These are phyloP conservation scores for Rhizophora mangle DNA, from an alignment of 345 rosid species.

Conservation along the genomic window DNA sequence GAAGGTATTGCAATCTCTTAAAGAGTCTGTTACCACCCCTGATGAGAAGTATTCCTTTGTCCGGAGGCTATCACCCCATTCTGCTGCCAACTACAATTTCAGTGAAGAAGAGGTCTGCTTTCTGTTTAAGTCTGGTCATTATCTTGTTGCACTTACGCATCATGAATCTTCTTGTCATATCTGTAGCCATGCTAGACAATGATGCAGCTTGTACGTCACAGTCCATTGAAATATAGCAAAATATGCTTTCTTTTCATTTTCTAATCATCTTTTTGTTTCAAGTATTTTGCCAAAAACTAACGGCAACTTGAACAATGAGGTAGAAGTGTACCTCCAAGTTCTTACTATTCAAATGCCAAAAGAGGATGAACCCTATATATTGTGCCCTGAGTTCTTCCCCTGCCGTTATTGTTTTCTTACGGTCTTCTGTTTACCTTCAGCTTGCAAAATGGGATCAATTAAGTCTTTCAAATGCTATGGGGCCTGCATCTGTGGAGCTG, in stretches of 20 bases:
- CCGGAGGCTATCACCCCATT: conserved; percentile 61
- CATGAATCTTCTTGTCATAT: neutral
- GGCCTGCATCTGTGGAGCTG: conserved; percentile 87
- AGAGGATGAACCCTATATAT: too few relatives aligned
- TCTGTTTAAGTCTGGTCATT: conserved; percentile 7
- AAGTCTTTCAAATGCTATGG: conserved; percentile 79
- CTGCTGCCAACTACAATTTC: conserved; percentile 68
- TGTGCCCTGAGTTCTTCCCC: neutral
- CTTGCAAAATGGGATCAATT: conserved; percentile 79
- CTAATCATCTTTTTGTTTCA: too few relatives aligned
- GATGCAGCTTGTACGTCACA: too few relatives aligned
- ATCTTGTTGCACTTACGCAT: neutral
- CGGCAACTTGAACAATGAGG: too few relatives aligned
- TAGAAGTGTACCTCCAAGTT: too few relatives aligned
- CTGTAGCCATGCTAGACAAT: neutral
- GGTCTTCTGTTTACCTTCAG: conserved; percentile 33
- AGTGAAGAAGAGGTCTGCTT: conserved; percentile 70
- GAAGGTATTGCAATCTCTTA: conserved; percentile 83
- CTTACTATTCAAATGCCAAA: too few relatives aligned
- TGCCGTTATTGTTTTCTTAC: neutral
- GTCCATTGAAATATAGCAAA: too few relatives aligned
- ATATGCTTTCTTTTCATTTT: too few relatives aligned
- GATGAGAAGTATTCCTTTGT: conserved; percentile 82
- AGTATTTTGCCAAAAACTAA: too few relatives aligned
- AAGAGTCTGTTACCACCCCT: conserved; percentile 59